These are phyloP conservation scores for Bjerkandera adusta DNA, from an alignment of 1,284 basidiomycete genomes.

Conservation along the genomic window DNA sequence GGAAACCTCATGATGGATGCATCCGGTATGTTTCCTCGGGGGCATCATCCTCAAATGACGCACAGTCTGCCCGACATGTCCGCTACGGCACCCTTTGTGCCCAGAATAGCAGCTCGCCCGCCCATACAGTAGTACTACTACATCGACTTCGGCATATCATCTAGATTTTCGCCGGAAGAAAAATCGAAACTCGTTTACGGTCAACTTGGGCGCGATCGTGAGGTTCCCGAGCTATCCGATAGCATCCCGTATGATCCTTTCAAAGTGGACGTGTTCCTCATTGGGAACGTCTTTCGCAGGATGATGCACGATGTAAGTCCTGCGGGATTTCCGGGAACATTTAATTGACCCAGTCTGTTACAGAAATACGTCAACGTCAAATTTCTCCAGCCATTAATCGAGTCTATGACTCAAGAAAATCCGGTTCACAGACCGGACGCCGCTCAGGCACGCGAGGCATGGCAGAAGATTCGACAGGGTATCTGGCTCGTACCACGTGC, in stretches of 20 bases:
- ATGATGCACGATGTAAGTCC: slow-evolving; percentile 23
- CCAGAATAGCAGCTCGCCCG: too few species aligned
- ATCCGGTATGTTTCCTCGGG: slow-evolving; percentile 22
- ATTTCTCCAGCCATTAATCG: slow-evolving; percentile 8
- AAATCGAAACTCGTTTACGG: slow-evolving; percentile 12
- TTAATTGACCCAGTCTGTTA: too few species aligned
- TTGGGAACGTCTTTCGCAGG: slow-evolving; percentile 24
- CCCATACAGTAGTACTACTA: slow-evolving; percentile 35
- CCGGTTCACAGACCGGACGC: not conserved
- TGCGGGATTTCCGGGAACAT: not conserved
- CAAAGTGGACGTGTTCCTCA: slow-evolving; percentile 29
- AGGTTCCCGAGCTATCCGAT: slow-evolving; percentile 27
- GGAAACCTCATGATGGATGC: slow-evolving; percentile 38
- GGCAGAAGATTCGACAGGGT: not conserved
- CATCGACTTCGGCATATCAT: slow-evolving; percentile 35
- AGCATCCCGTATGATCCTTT: slow-evolving; percentile 27
- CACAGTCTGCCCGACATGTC: too few species aligned
- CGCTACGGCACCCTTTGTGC: too few species aligned
- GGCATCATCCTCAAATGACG: slow-evolving; percentile 27
- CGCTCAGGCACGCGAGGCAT: not conserved
- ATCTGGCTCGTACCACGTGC: not conserved
- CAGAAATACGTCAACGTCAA: slow-evolving; percentile 13
- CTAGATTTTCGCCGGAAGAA: slow-evolving; percentile 12
- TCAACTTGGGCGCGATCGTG: slow-evolving; percentile 20
- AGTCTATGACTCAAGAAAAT: slow-evolving; percentile 1